Base-by-base conservation (phyloP, 2,329 filamentous ascomycete genomes). In the Corinectria fuckeliana region DNA sequence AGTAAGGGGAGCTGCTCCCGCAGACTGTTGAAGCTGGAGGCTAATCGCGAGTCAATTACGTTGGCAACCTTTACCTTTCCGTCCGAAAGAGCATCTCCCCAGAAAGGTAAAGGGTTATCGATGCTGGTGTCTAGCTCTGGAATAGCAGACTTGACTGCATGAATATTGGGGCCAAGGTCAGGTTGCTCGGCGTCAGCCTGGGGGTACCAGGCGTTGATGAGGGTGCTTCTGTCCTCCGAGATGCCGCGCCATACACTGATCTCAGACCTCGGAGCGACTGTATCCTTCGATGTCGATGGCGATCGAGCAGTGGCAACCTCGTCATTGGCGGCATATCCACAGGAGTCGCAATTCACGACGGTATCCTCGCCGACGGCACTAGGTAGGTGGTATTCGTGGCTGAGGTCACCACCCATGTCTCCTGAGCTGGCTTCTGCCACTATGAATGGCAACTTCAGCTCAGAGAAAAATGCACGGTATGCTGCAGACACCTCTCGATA, bases 331-430 rank as follows among this genome's bases (percentile, higher is more conserved):
- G 90, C 85, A 71, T 93, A 92, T 30, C 84, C 81, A 73, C 95
- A 99, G 10, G 75, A 78, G 20, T 78, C 78, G 74, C 95, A 99
- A 62, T 82, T 88, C 62, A 96, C 86, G 34, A 99, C 83, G 1
- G 86, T 88, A 70, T 99, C 95, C 74, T 98, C 95, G 7, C 95
- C 95, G 49, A 90, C 88, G 0, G 84, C 72, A 26, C 89, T 92
- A 1, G 90, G 84, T 50, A 97, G 89, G 72, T 97, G 95, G 72
- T 96, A 99, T 71, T 99, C 95, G 73, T 99, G 95, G 74, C 93
- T 98, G 34, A 97, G 78, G 65, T 89, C 90, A 11, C 95, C 95
- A 28, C 95, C 95, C 86, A 99, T 99, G 65, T 92, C 91, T n/a
- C 95, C 95, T 1, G 94, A 97, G 74, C 93, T 93, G 6, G 95